These are phyloP conservation scores for Aspergillus transmontanensis DNA, from an alignment of 2,329 filamentous ascomycete species.

Conservation along the genomic window DNA sequence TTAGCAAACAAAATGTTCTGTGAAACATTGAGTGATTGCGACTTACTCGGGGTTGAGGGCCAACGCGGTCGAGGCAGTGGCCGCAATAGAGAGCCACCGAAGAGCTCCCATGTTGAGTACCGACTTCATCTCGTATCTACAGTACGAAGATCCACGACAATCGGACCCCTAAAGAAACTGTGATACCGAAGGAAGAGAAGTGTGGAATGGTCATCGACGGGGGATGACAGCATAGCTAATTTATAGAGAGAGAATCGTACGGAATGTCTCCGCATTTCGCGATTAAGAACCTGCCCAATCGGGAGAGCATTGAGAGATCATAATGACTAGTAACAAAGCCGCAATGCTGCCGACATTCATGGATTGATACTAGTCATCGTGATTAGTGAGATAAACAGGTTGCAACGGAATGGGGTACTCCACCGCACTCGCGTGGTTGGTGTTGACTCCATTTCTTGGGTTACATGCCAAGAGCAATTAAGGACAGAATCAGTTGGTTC, in stretches of 20 bases:
- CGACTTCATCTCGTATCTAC: not conserved
- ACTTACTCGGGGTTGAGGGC: slow-evolving; percentile 35
- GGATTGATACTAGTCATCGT: not conserved
- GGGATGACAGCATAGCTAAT: not conserved
- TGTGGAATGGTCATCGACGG: not conserved
- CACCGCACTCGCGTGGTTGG: not conserved
- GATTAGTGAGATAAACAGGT: slow-evolving; percentile 11
- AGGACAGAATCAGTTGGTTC: not conserved
- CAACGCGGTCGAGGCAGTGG: slow-evolving; percentile 24
- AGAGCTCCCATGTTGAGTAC: slow-evolving; percentile 26
- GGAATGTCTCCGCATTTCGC: slow-evolving; percentile 1
- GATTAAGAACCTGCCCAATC: slow-evolving; percentile 7
- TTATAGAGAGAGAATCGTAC: not conserved
- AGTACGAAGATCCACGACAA: not conserved
- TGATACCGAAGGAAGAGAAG: not conserved
- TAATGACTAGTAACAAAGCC: not conserved
- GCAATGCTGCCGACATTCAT: not conserved
- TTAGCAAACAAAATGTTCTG: not conserved
- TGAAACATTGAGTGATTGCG: not conserved
- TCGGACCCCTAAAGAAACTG: not conserved
- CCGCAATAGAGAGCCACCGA: slow-evolving; percentile 28
- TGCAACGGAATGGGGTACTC: not conserved
- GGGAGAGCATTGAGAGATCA: not conserved
- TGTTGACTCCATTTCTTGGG: slow-evolving; percentile 5
- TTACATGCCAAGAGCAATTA: slow-evolving; percentile 12